Evolutionary conservation across 2,329 filamentous ascomycete genomes (phyloP).

Genomic region (Penicillium sp.): DNA sequence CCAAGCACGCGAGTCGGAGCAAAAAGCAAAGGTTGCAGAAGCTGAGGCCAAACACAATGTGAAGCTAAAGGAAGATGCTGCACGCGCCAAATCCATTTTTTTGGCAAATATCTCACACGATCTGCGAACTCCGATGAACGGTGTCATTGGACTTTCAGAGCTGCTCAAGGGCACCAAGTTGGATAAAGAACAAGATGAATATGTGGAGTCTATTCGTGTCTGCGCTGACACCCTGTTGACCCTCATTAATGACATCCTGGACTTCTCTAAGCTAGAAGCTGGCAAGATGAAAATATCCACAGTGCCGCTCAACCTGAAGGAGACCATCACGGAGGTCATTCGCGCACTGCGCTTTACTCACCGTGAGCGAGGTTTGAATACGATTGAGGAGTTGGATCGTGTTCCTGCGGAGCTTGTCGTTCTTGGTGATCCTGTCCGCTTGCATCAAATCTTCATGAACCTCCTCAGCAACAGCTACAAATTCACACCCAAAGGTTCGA

Average conservation of each 20-base stretch:
- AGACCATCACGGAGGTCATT: constrained; percentile 65
- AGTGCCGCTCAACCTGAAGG: constrained; percentile 73
- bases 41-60: constrained; percentile 65
- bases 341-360: constrained; percentile 65
- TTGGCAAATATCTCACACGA: constrained; percentile 91
- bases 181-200: constrained; percentile 60
- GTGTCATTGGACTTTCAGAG: constrained; percentile 77
- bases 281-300: constrained; percentile 86
- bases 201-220: constrained; percentile 65
- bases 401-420: constrained; percentile 64
- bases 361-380: constrained; percentile 59
- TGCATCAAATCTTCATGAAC: constrained; percentile 78
- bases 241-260: constrained; percentile 87
- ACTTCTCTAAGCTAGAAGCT: constrained; percentile 85
- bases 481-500: constrained; percentile 82
- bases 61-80: constrained; percentile 66
- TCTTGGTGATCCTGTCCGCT: constrained; percentile 79
- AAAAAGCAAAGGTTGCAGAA: constrained; percentile 65
- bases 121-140: constrained; percentile 91
- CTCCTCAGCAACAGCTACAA: constrained; percentile 92
- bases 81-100: constrained; percentile 83
- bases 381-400: constrained; percentile 63
- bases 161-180: constrained; percentile 59
- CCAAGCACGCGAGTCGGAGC: constrained; percentile 62
- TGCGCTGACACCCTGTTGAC: constrained; percentile 74